These are phyloP conservation scores for Penicillium sp. DNA, from an alignment of 2,329 filamentous ascomycete genomes.

Conservation along the genomic window DNA sequence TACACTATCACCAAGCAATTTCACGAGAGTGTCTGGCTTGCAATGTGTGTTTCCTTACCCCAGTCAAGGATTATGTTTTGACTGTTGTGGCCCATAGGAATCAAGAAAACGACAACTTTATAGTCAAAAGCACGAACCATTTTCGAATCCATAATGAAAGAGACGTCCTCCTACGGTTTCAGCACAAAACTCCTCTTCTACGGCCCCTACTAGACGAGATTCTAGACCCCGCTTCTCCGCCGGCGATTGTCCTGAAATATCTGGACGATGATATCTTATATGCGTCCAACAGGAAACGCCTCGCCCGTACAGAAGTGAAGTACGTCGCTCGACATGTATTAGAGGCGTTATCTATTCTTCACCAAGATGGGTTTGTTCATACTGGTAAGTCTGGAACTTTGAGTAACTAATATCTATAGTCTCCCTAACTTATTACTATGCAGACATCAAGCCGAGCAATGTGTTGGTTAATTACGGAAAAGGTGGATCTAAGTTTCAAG, in stretches of 20 bases:
- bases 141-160: slow-evolving; percentile 25
- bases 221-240: slow-evolving; percentile 10
- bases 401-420: neutral
- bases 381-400: slow-evolving; percentile 11
- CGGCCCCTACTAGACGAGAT: slow-evolving; percentile 25
- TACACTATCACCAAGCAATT: slow-evolving; percentile 16
- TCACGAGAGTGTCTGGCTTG: slow-evolving; percentile 15
- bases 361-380: slow-evolving; percentile 18
- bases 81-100: slow-evolving; percentile 6
- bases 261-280: slow-evolving; percentile 23
- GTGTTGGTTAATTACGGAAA: slow-evolving; percentile 20
- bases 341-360: slow-evolving; percentile 12
- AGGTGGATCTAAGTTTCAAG: slow-evolving; percentile 12
- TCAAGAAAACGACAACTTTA: slow-evolving; percentile 13
- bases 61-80: neutral
- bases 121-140: slow-evolving; percentile 19
- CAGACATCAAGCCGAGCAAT: slow-evolving; percentile 25
- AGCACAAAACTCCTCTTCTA: slow-evolving; percentile 14
- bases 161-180: slow-evolving; percentile 23
- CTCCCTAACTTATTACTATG: neutral
- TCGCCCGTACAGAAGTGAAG: slow-evolving; percentile 19
- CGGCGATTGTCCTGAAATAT: slow-evolving; percentile 22
- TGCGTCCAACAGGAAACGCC: slow-evolving; percentile 9
- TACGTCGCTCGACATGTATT: slow-evolving; percentile 14
- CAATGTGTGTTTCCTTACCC: slow-evolving; percentile 7